phyloP scores from a whole-genome alignment of 129 eudicot genomes.

The Tagetes erecta region DNA sequence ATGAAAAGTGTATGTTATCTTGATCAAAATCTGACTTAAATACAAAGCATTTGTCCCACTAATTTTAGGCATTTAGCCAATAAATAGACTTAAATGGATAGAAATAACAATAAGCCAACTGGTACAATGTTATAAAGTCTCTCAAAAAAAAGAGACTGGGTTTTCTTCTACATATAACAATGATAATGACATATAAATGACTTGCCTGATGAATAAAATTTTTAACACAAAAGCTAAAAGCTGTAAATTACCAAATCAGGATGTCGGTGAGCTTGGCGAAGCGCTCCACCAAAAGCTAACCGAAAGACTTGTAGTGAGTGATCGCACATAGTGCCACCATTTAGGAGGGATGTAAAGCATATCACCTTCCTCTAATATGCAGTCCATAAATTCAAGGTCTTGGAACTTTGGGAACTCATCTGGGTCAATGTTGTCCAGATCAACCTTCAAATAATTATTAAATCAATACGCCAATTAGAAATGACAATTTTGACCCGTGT shows the following conservation, averaged over 20 bases:
- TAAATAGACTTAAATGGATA: constrained; percentile 4
- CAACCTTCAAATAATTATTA: constrained; percentile 59
- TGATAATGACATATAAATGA: not conserved
- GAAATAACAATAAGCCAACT: constrained; percentile 22
- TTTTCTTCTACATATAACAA: constrained; percentile 25
- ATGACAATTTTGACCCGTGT: not conserved
- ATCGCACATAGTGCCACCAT: constrained; percentile 99
- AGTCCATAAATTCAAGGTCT: constrained; percentile 76
- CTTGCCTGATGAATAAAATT: constrained; percentile 9
- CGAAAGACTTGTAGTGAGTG: constrained; percentile 93
- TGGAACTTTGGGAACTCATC: constrained; percentile 61
- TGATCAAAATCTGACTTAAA: too few species aligned
- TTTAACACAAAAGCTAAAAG: constrained; percentile 24
- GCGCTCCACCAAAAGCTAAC: constrained; percentile 99
- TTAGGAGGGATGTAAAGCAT: constrained; percentile 99
- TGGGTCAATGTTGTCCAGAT: constrained; percentile 81
- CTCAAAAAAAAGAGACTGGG: constrained; percentile 26
- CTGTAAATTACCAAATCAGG: constrained; percentile 26
- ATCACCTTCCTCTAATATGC: constrained; percentile 95
- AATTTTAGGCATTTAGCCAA: not conserved
- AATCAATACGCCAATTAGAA: not conserved
- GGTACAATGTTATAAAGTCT: constrained; percentile 23
- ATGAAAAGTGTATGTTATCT: too few species aligned
- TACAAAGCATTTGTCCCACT: not conserved
- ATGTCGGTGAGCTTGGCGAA: constrained; percentile 34